These are phyloP conservation scores for Fragosphaeria purpurea DNA, from an alignment of 2,329 filamentous ascomycete species.

Conservation along the genomic window DNA sequence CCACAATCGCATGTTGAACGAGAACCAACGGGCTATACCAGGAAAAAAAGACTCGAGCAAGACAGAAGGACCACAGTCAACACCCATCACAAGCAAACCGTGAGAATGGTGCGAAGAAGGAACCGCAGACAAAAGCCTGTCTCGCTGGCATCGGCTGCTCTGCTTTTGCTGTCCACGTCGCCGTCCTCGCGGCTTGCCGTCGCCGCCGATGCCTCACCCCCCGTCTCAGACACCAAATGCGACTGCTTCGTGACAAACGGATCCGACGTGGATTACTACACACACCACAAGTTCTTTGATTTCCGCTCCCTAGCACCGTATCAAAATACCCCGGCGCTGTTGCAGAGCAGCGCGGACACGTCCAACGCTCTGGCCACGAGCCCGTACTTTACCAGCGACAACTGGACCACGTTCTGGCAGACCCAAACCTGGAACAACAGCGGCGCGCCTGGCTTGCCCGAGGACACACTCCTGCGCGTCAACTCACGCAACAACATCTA, in stretches of 20 bases:
- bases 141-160: not conserved
- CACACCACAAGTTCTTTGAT: constrained; percentile 24
- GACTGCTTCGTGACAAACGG: constrained; percentile 24
- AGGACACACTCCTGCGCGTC: constrained; percentile 17
- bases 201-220: not conserved
- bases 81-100: too few relatives aligned
- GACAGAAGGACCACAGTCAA: too few relatives aligned
- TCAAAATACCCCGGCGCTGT: constrained; percentile 16
- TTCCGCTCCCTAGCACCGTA: constrained; percentile 20
- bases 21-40: too few relatives aligned
- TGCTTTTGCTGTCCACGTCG: not conserved
- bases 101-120: too few relatives aligned
- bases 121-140: not conserved
- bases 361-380: constrained; percentile 18
- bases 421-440: constrained; percentile 17
- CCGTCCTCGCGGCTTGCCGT: not conserved
- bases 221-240: constrained; percentile 15
- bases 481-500: constrained; percentile 29
- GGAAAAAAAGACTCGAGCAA: too few relatives aligned
- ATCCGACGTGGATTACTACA: constrained; percentile 20
- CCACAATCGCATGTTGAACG: too few relatives aligned
- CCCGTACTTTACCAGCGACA: constrained; percentile 20
- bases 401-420: constrained; percentile 21
- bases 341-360: constrained; percentile 12
- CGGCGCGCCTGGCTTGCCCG: not conserved